Conservation (phyloP, 2,329 filamentous ascomycete genomes). For the Sporothrix inflata region DNA sequence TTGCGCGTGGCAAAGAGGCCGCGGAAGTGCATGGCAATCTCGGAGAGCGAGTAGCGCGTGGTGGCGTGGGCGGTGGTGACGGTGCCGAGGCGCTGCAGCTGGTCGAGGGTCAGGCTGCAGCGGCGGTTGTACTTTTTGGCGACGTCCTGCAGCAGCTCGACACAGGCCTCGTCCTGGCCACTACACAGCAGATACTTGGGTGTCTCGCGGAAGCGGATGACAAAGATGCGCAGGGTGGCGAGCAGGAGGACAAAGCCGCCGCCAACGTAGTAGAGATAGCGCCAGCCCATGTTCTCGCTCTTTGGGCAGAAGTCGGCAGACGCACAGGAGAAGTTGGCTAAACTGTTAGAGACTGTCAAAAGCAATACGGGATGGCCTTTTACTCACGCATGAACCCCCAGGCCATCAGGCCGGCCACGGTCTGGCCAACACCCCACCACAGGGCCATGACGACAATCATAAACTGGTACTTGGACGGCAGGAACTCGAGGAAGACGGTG, state of each 20-base stretch:
- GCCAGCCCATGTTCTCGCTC: slow-evolving; percentile 15
- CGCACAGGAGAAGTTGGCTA: slow-evolving; percentile 9
- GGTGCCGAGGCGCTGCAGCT: slow-evolving; percentile 15
- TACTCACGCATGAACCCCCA: slow-evolving; percentile 22
- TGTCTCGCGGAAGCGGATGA: slow-evolving; percentile 18
- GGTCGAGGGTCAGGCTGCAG: slow-evolving; percentile 14
- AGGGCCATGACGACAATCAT: slow-evolving; percentile 19
- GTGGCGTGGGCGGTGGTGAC: slow-evolving; percentile 15
- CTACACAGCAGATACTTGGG: slow-evolving; percentile 20
- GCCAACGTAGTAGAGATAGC: slow-evolving; percentile 14
- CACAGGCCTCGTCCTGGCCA: slow-evolving; percentile 13
- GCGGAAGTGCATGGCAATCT: slow-evolving; percentile 15
- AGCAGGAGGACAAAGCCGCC: slow-evolving; percentile 13
- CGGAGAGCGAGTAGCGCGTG: slow-evolving; percentile 11
- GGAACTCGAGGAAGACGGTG: slow-evolving; percentile 17
- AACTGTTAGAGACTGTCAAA: neutral
- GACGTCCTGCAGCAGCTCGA: slow-evolving; percentile 16
- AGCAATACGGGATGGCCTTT: neutral
- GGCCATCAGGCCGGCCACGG: slow-evolving; percentile 13
- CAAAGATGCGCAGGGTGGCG: slow-evolving; percentile 12
- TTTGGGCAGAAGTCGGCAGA: slow-evolving; percentile 7
- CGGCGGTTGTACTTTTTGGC: slow-evolving; percentile 18
- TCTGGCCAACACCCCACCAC: slow-evolving; percentile 21
- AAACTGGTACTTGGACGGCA: slow-evolving; percentile 16
- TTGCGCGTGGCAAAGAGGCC: slow-evolving; percentile 20